Evolutionary conservation across 768 basidiomycete species (phyloP).

Genomic region (Vararia minispora): DNA sequence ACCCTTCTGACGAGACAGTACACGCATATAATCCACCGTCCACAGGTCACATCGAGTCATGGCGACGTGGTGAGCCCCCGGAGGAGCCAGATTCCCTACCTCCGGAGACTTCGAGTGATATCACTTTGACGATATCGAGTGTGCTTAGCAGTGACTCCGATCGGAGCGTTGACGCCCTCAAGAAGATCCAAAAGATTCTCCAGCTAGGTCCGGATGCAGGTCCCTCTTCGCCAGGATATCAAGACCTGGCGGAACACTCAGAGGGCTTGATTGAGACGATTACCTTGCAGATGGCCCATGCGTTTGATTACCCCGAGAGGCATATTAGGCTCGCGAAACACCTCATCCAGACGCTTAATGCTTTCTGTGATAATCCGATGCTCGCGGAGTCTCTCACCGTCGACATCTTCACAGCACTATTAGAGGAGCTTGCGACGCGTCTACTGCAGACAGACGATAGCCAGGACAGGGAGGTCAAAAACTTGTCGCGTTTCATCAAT

Average conservation of each 20-base stretch:
- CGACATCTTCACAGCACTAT: slow-evolving; percentile 72
- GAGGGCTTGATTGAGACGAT: slow-evolving; percentile 86
- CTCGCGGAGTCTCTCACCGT: slow-evolving; percentile 83
- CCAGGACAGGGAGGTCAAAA: slow-evolving; percentile 73
- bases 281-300: slow-evolving; percentile 82
- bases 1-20: not conserved
- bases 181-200: slow-evolving; percentile 83
- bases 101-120: slow-evolving; percentile 36
- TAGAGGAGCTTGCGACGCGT: slow-evolving; percentile 85
- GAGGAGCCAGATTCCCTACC: slow-evolving; percentile 23
- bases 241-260: slow-evolving; percentile 66
- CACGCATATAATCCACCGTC: slow-evolving; percentile 7
- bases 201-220: slow-evolving; percentile 66
- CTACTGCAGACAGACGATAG: slow-evolving; percentile 92
- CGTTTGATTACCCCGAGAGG: slow-evolving; percentile 76
- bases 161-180: slow-evolving; percentile 86
- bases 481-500: slow-evolving; percentile 93
- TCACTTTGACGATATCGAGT: slow-evolving; percentile 76
- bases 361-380: slow-evolving; percentile 84
- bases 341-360: slow-evolving; percentile 90
- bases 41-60: slow-evolving; percentile 10
- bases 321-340: slow-evolving; percentile 95
- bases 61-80: slow-evolving; percentile 21
- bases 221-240: slow-evolving; percentile 56
- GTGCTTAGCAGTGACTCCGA: slow-evolving; percentile 81